Evolutionary conservation across 2,329 filamentous ascomycete genomes (phyloP).

Genomic region (Juglanconis oblonga): DNA sequence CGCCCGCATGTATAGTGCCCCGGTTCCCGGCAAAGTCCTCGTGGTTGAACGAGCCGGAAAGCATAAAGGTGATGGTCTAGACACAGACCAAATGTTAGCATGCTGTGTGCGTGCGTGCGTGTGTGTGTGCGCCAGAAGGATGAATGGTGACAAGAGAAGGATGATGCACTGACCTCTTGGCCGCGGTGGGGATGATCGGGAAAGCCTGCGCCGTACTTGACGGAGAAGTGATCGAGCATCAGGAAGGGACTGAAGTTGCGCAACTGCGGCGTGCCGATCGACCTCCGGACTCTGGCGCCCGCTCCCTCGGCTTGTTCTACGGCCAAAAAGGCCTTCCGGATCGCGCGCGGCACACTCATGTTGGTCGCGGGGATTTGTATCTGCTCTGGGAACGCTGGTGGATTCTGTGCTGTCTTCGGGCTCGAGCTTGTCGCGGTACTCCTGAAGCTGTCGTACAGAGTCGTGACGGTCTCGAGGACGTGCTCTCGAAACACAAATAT

Average conservation of each 20-base stretch:
- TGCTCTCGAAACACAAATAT: conserved; percentile 31
- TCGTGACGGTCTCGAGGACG: conserved; percentile 24
- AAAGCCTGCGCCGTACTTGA: conserved; percentile 79
- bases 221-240: conserved; percentile 91
- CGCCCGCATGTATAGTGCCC: conserved; percentile 81
- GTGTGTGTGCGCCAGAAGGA: no score
- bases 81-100: no score
- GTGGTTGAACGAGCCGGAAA: conserved; percentile 83
- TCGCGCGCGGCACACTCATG: conserved; percentile 70
- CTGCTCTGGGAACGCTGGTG: conserved; percentile 15
- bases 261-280: conserved; percentile 79
- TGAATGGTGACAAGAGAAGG: background rate
- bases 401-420: background rate
- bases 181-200: conserved; percentile 64
- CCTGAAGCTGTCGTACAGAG: conserved; percentile 22
- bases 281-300: conserved; percentile 81
- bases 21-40: conserved; percentile 87
- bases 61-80: conserved; percentile 80
- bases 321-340: conserved; percentile 80
- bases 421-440: conserved; percentile 9
- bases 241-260: conserved; percentile 89
- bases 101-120: background rate
- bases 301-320: conserved; percentile 84
- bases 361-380: conserved; percentile 35
- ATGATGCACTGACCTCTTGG: conserved; percentile 25